phyloP scores from a whole-genome alignment of 2,329 filamentous ascomycete species.

The Akanthomyces lecanii region DNA sequence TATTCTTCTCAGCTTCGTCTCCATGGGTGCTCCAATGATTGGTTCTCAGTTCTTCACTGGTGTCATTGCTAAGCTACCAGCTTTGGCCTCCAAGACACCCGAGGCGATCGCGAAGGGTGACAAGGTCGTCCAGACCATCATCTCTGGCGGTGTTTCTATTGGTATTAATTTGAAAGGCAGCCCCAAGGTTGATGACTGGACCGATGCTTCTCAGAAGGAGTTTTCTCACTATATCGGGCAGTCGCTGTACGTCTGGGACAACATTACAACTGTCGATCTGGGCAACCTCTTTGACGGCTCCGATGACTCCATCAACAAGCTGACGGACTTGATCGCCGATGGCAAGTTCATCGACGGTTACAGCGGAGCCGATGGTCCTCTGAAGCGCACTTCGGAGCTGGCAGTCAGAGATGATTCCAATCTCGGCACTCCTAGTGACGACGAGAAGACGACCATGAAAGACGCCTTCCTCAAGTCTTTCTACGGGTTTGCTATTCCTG shows the following conservation, averaged over 20 bases:
- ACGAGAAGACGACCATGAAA: constrained; percentile 10
- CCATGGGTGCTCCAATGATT: constrained; percentile 23
- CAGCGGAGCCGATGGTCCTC: neutral
- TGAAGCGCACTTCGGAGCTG: neutral
- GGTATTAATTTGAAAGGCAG: constrained; percentile 24
- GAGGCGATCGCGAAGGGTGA: constrained; percentile 26
- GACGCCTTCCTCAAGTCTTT: constrained; percentile 24
- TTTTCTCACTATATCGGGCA: constrained; percentile 29
- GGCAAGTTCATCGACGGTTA: constrained; percentile 27
- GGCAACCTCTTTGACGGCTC: constrained; percentile 24
- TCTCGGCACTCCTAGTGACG: neutral
- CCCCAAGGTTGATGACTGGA: constrained; percentile 24
- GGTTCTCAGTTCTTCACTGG: constrained; percentile 27
- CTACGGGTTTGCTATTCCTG: constrained; percentile 30
- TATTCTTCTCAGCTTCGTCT: constrained; percentile 28
- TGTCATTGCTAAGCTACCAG: neutral
- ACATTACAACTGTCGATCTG: constrained; percentile 19
- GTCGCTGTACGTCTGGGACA: constrained; percentile 26
- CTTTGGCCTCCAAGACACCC: constrained; percentile 21
- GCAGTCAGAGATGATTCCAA: neutral
- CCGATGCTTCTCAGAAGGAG: constrained; percentile 21
- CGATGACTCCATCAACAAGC: constrained; percentile 20
- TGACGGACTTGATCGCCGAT: constrained; percentile 25
- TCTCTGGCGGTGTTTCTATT: constrained; percentile 25
- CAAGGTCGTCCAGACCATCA: constrained; percentile 23